A percentile compares a stretch with the other conserved stretches of the same genome.
Conservation (phyloP, 768 basidiomycete genomes). For the Lactifluus rugatus region DNA sequence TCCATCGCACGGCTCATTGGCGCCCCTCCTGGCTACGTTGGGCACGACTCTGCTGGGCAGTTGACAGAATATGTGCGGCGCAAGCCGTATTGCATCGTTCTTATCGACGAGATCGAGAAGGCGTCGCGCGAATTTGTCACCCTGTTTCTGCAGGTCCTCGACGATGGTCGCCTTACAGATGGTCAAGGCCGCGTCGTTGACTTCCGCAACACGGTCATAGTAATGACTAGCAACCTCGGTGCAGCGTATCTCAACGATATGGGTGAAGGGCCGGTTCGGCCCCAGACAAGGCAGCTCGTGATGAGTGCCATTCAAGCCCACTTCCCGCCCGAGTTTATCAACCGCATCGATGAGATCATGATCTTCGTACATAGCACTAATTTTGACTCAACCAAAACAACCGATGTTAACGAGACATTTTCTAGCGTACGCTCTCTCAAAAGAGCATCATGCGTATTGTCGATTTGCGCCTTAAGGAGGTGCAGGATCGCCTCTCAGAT, state of each 20-base stretch:
- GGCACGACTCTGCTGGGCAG: conserved; percentile 83
- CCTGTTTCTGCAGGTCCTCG: conserved; percentile 74
- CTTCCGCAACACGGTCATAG: conserved; percentile 87
- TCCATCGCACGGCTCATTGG: conserved; percentile 62
- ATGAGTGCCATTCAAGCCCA: conserved; percentile 72
- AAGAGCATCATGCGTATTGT: conserved; percentile 77
- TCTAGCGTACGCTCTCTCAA: conserved; percentile 69
- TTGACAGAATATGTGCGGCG: conserved; percentile 89
- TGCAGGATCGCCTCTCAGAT: conserved; percentile 69
- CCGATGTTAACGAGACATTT: conserved; percentile 22
- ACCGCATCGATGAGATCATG: conserved; percentile 80
- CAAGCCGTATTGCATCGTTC: conserved; percentile 79
- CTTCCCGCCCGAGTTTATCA: conserved; percentile 90
- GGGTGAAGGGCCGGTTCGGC: conserved; percentile 57
- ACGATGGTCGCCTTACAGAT: conserved; percentile 87
- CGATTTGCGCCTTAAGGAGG: conserved; percentile 76
- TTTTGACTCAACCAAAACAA: conserved; percentile 5
- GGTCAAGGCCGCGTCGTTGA: conserved; percentile 85
- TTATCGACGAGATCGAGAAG: conserved; percentile 89
- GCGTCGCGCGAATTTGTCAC: conserved; percentile 63
- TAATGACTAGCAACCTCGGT: conserved; percentile 91
- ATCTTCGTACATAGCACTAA: conserved; percentile 43
- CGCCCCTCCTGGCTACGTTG: conserved; percentile 84
- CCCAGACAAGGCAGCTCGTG: conserved; percentile 54
- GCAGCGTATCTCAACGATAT: conserved; percentile 68